These are phyloP conservation scores for Metschnikowia gruessii DNA, from an alignment of 805 yeast genomes.

Conservation along the genomic window DNA sequence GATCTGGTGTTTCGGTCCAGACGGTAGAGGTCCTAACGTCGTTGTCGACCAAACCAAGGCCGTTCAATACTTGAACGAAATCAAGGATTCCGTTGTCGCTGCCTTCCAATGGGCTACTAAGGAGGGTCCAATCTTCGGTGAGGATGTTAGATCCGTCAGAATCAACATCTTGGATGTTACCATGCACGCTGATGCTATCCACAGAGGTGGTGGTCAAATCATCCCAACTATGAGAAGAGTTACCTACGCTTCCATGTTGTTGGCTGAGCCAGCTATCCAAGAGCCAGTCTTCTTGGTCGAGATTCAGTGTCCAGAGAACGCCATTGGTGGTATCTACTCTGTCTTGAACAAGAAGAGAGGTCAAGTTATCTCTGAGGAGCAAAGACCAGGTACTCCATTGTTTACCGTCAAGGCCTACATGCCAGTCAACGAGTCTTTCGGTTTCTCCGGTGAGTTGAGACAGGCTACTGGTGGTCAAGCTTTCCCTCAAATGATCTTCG, in stretches of 20 bases:
- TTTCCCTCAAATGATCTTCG: slow-evolving; percentile 99
- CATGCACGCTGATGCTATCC: slow-evolving; percentile 99
- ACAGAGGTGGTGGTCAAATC: slow-evolving; percentile 99
- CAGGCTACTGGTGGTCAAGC: slow-evolving; percentile 99
- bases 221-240: slow-evolving; percentile 99
- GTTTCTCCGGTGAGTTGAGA: slow-evolving; percentile 99
- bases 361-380: slow-evolving; percentile 98
- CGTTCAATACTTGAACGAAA: slow-evolving; percentile 97
- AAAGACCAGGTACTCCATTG: slow-evolving; percentile 99
- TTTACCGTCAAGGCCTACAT: slow-evolving; percentile 99
- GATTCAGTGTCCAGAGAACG: slow-evolving; percentile 98
- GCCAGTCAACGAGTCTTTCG: slow-evolving; percentile 99
- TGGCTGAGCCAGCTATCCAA: slow-evolving; percentile 98
- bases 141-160: slow-evolving; percentile 93
- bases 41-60: slow-evolving; percentile 99
- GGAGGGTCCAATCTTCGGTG: slow-evolving; percentile 99
- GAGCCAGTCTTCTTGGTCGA: slow-evolving; percentile 99
- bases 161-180: slow-evolving; percentile 98
- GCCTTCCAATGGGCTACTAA: slow-evolving; percentile 99
- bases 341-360: slow-evolving; percentile 99
- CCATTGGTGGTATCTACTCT: slow-evolving; percentile 99
- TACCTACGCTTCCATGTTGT: slow-evolving; percentile 95
- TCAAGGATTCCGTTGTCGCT: slow-evolving; percentile 99
- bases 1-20: slow-evolving; percentile 99
- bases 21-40: slow-evolving; percentile 97